These are phyloP conservation scores for Eucalyptus guilfoylei DNA, from an alignment of 345 rosid species.

Conservation along the genomic window DNA sequence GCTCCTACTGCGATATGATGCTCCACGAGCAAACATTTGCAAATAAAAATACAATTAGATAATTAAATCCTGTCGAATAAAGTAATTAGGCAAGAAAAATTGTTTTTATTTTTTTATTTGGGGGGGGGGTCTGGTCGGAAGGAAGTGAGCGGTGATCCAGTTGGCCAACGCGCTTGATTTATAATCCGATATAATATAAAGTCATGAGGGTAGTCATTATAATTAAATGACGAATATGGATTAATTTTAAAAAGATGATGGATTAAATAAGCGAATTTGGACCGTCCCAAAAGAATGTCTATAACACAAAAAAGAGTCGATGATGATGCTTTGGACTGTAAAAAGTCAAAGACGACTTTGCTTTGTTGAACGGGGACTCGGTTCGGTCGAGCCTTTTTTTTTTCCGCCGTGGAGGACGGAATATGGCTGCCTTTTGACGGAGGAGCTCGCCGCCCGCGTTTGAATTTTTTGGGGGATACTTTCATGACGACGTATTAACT, in stretches of 20 bases:
- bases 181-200: not conserved
- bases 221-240: not conserved
- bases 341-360: not conserved
- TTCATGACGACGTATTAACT: not conserved
- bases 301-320: not conserved
- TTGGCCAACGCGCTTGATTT: not conserved
- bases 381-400: not conserved
- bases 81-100: not conserved
- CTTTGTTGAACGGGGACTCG: not conserved
- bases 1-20: not conserved
- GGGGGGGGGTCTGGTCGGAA: not conserved
- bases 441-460: not conserved
- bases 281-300: not conserved
- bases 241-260: too few species aligned
- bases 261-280: not conserved
- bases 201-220: not conserved
- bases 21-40: not conserved
- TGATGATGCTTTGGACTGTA: not conserved
- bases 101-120: not conserved
- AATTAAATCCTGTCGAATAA: not conserved
- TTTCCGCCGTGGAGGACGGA: not conserved
- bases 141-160: not conserved
- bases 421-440: not conserved
- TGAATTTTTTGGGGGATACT: not conserved
- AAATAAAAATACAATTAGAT: not conserved